Base-by-base conservation (phyloP, 768 basidiomycete genomes). In the Dioszegia crocea region DNA sequence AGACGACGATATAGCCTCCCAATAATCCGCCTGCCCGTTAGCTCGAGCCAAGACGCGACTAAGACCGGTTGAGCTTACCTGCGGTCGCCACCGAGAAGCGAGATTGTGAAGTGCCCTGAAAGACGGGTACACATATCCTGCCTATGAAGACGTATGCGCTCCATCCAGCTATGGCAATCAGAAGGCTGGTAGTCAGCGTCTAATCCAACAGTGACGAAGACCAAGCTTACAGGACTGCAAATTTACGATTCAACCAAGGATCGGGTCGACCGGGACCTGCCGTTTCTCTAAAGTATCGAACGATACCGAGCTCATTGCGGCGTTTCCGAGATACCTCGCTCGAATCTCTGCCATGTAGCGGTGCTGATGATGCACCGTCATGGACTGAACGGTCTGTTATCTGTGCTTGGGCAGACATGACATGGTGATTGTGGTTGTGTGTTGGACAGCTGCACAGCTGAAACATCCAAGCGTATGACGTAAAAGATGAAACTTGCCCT, bases 121-220 rank as follows among this genome's bases (percentile, higher is more conserved):
- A 82, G 83, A 88, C 87, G 17, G 85, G 83, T 36, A 84, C 79
- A 69, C 86, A 87, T 6, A 91, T 80, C 54, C 85, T 77, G 0
- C 81, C 88, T 24, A 88, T 81, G 70, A 90, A 90, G 2, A 91
- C 90, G 73, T 93, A 94, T 24, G 69, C 70, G 2, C 85, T 71
- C 76, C 90, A 91, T 1, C 77, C 84, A 60, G 85, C 81, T 57
- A 91, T 79, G 0, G 79, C 86, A 21, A 83, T 16, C 0, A 84
- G 82, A 2, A 91, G 50, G 3, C 77, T 73, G 30, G 5, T n/a
- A 9, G 19, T 58, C 49, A 56, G 60, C 21, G 17, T n/a, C 24
- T 38, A 12, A 23, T 6, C 17, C 17, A 19, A 24, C 6, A 17
- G 6, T 3, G 3, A 11, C 1, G 23, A n/a, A 33, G 23, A 56